Base-by-base conservation (phyloP, 192 early-diverging fungal genomes). In the Backusella tarrabulga region DNA sequence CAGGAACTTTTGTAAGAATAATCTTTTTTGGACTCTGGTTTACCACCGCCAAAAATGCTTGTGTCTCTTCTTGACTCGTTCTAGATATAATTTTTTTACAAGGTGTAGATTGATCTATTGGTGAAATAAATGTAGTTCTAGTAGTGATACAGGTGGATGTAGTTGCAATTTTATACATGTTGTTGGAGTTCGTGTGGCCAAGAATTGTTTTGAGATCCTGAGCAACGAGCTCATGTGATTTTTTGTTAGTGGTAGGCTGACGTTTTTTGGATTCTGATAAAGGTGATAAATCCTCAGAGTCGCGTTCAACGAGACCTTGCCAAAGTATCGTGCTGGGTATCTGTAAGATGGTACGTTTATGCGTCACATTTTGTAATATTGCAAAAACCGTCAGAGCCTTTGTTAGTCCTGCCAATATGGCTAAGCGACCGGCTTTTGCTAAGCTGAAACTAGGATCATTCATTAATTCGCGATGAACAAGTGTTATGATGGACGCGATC, bases 351-450 rank as follows among this genome's bases (percentile, higher is more conserved):
- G 81, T 84, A 15, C 90, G 87, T 6, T 89, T 86, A 71, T 90
- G 90, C 11, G 93, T 97, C 15, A 95, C 92, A 21, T 90, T 87
- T 76, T 96, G 95, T n/a, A 97, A 81, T 71, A 94, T 90, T 0
- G 93, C 92, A 86, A 93, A 98, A 6, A 95, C 94, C 0, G 92
- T 92, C 34, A 98, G 73, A 2, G 95, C 93, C 76, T 96, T 96
- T 15, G 95, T 86, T 17, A 97, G 80, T 19, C 92, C 85, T 34
- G 93, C 88, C 29, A 93, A 79, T 42, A 92, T 89, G 29, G 89
- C 86, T 74, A 97, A 85, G 32, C 87, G 86, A 6, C 92, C 92
- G 34, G 88, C 77, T 76, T 90, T 87, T 19, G 87, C 84, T 34
- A 90, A 77, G 60, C 80, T 86, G 68, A 92, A 90, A 35, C 92